phyloP scores from a whole-genome alignment of 2,329 filamentous ascomycete genomes.

The Botrytis fragariae region DNA sequence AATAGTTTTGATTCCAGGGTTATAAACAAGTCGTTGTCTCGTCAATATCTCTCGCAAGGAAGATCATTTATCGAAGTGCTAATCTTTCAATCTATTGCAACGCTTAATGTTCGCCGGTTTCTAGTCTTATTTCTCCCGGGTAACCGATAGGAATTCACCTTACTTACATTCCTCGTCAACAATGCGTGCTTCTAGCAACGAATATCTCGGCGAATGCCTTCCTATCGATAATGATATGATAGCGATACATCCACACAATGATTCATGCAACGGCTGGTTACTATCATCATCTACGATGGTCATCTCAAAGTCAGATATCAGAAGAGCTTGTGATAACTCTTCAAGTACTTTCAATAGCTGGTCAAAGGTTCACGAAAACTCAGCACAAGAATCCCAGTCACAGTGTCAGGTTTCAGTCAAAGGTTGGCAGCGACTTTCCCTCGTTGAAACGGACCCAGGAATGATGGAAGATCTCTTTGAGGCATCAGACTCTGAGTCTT shows the following conservation, averaged over 20 bases:
- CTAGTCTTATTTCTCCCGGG: constrained; percentile 9
- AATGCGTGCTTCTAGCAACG: constrained; percentile 17
- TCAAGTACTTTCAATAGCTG: neutral
- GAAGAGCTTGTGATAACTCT: neutral
- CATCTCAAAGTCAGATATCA: constrained; percentile 11
- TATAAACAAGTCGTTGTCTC: constrained; percentile 20
- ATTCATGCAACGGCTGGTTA: constrained; percentile 15
- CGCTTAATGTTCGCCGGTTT: neutral
- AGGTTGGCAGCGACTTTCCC: constrained; percentile 13
- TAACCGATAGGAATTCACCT: constrained; percentile 18
- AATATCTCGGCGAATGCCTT: neutral
- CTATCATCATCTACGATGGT: constrained; percentile 20
- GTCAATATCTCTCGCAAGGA: constrained; percentile 15
- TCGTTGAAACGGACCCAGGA: constrained; percentile 13
- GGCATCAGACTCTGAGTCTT: constrained; percentile 2
- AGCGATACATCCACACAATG: constrained; percentile 12
- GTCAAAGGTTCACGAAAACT: neutral
- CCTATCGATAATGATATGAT: constrained; percentile 23
- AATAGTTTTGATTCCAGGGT: constrained; percentile 8
- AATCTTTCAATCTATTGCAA: constrained; percentile 9
- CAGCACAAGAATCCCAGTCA: neutral
- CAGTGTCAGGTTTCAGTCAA: neutral
- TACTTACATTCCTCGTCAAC: constrained; percentile 18
- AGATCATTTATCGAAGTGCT: neutral
- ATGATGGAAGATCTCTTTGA: constrained; percentile 19